Base-by-base conservation (phyloP, 495 filamentous ascomycete genomes). In the Neurospora terricola region DNA sequence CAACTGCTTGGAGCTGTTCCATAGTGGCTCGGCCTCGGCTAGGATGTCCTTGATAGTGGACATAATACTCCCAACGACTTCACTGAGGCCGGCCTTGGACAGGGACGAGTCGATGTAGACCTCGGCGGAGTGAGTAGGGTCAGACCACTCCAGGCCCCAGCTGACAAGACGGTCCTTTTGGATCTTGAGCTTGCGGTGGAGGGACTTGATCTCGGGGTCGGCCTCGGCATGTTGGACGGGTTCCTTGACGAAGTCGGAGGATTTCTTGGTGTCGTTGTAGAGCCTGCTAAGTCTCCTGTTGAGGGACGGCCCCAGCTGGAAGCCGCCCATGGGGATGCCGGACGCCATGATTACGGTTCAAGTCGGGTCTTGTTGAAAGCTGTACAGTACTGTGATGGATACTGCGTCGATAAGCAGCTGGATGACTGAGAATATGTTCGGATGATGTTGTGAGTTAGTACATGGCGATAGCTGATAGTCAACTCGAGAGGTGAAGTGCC, bases 91-190 rank as follows among this genome's bases (percentile, higher is more conserved):
- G 69, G 94, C 94, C 72, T 91, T 88, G 72, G 90, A 92, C 38
- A 96, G 83, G 0, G 91, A 92, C 78, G 94, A 93, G 79, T 97
- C 94, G 78, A 97, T 97, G 38, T 81, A 75, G 36, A 82, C 76
- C 75, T 92, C 93, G 75, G 91, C 89, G 62, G 86, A 84, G 77
- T 88, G 86, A 74, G 80, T 82, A 5, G 86, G 85, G 76, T 96
- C 93, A 70, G 89, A 94, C 94, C 94, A 98, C 79, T 95, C 92
- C 72, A 97, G 82, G 3, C 93, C 94, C 94, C 94, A 98, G 45
- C 91, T 90, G 68, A 95, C 88, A 74, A 97, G 84, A 38, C 94
- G 84, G 81, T 91, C 88, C 78, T 91, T 91, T 79, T 92, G 90
- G 77, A 91, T 88, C 70, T 86, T 84, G 36, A 88, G 80, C 78